phyloP scores from a whole-genome alignment of 176 grass and related monocot genomes.

The Urochloa ruziziensis region DNA sequence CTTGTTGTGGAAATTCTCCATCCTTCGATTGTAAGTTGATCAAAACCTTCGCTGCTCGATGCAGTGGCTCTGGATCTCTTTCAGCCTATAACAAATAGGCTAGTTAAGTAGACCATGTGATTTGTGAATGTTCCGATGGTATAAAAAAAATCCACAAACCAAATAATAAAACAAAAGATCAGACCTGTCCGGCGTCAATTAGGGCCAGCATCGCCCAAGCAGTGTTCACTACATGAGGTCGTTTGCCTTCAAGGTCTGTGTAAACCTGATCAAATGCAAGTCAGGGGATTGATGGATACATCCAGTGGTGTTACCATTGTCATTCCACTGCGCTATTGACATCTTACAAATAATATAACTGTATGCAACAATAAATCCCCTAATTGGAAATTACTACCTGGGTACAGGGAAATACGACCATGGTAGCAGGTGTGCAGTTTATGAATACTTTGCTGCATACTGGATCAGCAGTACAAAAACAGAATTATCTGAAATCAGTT shows the following conservation, averaged over 20 bases:
- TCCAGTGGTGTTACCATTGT: too few relatives aligned
- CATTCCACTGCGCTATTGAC: too few relatives aligned
- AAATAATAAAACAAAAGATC: background rate
- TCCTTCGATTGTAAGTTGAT: constrained; percentile 74
- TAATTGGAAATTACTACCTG: too few relatives aligned
- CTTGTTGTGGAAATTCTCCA: constrained; percentile 92
- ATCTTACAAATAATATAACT: too few relatives aligned
- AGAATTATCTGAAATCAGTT: background rate
- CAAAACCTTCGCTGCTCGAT: constrained; percentile 65
- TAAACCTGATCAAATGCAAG: constrained; percentile 67
- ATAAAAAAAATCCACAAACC: background rate
- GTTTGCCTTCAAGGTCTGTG: constrained; percentile 67
- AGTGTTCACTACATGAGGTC: constrained; percentile 75
- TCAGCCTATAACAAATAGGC: constrained; percentile 40
- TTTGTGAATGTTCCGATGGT: background rate
- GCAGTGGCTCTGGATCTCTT: constrained; percentile 69
- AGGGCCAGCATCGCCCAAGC: constrained; percentile 84
- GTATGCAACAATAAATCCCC: too few relatives aligned
- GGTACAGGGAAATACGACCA: too few relatives aligned
- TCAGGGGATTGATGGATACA: background rate
- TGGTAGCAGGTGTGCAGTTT: too few relatives aligned
- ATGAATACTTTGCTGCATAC: too few relatives aligned
- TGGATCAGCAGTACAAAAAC: too few relatives aligned
- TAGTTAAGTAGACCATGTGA: background rate
- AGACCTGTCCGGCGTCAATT: constrained; percentile 79